Percentiles rank a stretch among this genome's conserved stretches.
Conservation (phyloP, 2,329 filamentous ascomycete genomes). For the Aspergillus piperis region DNA sequence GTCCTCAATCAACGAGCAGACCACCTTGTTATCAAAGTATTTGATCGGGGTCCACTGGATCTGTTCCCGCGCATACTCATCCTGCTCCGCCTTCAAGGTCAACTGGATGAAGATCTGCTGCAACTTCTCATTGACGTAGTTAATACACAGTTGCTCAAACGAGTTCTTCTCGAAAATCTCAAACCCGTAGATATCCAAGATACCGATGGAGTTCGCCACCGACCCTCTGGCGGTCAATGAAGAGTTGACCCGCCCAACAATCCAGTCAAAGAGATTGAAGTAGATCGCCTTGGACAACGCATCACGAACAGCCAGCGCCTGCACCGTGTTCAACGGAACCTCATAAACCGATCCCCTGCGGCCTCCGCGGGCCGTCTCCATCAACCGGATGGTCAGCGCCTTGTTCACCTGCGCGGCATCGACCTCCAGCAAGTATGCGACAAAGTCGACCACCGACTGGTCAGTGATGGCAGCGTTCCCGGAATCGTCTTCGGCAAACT, state of each 20-base stretch:
- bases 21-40: slow-evolving; percentile 99
- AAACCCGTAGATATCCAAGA: slow-evolving; percentile 98
- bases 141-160: slow-evolving; percentile 98
- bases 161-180: slow-evolving; percentile 99
- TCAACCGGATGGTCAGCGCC: slow-evolving; percentile 83
- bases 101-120: slow-evolving; percentile 99
- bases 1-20: slow-evolving; percentile 95
- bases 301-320: slow-evolving; percentile 84
- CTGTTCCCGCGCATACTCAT: slow-evolving; percentile 93
- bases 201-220: slow-evolving; percentile 84
- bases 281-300: slow-evolving; percentile 95
- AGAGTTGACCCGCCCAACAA: slow-evolving; percentile 86
- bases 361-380: slow-evolving; percentile 69
- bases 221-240: slow-evolving; percentile 77
- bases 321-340: slow-evolving; percentile 80
- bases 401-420: slow-evolving; percentile 77
- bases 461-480: slow-evolving; percentile 86
- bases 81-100: slow-evolving; percentile 93
- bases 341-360: slow-evolving; percentile 68
- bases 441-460: slow-evolving; percentile 88
- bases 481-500: slow-evolving; percentile 84
- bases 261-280: slow-evolving; percentile 98
- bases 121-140: slow-evolving; percentile 98
- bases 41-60: slow-evolving; percentile 99
- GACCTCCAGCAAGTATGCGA: slow-evolving; percentile 90